Evolutionary conservation across 352 stramenopile species (phyloP).

Genomic region (Phytophthora europaea): DNA sequence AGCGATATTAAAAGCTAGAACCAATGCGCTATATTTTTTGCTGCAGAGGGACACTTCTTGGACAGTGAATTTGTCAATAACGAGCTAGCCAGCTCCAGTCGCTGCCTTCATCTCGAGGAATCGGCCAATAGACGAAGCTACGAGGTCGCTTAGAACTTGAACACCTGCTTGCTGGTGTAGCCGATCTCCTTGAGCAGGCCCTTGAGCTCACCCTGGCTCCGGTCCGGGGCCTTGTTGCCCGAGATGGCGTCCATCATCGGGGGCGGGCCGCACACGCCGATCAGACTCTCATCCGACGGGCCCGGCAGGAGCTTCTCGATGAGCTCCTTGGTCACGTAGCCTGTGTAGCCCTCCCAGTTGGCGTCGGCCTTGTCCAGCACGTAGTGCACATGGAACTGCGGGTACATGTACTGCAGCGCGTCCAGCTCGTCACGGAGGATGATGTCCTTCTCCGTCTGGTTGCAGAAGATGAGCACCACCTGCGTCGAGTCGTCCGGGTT

Average conservation of each 20-base stretch:
- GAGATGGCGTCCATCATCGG: slow-evolving; percentile 86
- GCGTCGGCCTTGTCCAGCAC: slow-evolving; percentile 55
- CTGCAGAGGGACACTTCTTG: slow-evolving; percentile 21
- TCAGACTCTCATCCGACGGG: slow-evolving; percentile 65
- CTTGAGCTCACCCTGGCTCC: slow-evolving; percentile 76
- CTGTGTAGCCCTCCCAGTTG: slow-evolving; percentile 65
- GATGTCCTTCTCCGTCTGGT: slow-evolving; percentile 86
- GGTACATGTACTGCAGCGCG: slow-evolving; percentile 65
- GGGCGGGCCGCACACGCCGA: slow-evolving; percentile 89
- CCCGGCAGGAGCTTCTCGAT: slow-evolving; percentile 75
- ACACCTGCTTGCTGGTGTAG: slow-evolving; percentile 69
- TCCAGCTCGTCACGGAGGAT: slow-evolving; percentile 86
- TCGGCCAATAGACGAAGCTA: slow-evolving; percentile 11
- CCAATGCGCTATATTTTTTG: slow-evolving; percentile 27
- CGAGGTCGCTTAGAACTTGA: slow-evolving; percentile 72
- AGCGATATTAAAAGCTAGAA: slow-evolving; percentile 14
- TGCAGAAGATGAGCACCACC: slow-evolving; percentile 85
- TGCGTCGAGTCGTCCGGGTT: slow-evolving; percentile 85
- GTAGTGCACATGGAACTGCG: slow-evolving; percentile 74
- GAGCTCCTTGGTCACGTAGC: slow-evolving; percentile 78
- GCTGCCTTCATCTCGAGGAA: slow-evolving; percentile 26
- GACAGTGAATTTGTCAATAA: slow-evolving; percentile 18
- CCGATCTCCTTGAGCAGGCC: slow-evolving; percentile 79
- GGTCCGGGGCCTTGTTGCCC: slow-evolving; percentile 84
- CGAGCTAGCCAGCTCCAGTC: slow-evolving; percentile 25